Evolutionary conservation across 257 asterid genomes (phyloP), one percentile per base, ranked within the genome.

Genomic region (Gardenia jasminoides): DNA sequence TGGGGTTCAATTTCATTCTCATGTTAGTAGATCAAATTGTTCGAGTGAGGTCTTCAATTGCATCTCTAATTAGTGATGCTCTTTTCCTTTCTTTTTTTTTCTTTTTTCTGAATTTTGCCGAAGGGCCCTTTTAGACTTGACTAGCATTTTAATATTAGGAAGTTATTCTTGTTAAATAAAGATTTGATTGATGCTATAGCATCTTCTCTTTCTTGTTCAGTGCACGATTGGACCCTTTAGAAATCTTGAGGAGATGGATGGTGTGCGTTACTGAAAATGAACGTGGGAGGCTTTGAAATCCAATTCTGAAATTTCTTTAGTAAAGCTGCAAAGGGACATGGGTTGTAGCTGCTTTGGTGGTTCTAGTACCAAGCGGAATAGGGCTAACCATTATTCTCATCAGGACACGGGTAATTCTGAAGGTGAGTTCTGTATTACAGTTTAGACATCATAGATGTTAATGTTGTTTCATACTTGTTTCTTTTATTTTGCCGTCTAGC

Each of bases 331-430:
- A 66, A 81, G 70, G 84, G 90, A 83, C 86, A 93, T 92, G 98
- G 84, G 85, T 77, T 89, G 97, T 83, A 78, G 90, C 90, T 90
- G 88, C 87, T 93, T 92, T 82, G 88, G 96, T 77, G 78, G 78
- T 76, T 84, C 88, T 50, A 59, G 77, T 24, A 65, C 36, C 50
- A 78, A 73, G 68, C 85, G 75, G 39, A 86, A 82, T 76, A 83
- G 81, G 77, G 82, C 69, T 52, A 81, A 82, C 50, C 81, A 80
- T 80, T 74, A 77, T 75, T 85, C 80, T 74, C 19, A 54, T 79
- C 86, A 64, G 59, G 76, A 83, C 43, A 66, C 78, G 11, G 88
- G 76, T 82, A 92, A 83, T 70, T 83, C 81, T 86, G 90, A 83
- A 92, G 95, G 98, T 90, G 76, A 82, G 85, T 78, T 71, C 70